Evolutionary conservation across 2,329 filamentous ascomycete species (phyloP), one percentile per base, ranked within the genome.

Genomic region (Cytospora piceicola): DNA sequence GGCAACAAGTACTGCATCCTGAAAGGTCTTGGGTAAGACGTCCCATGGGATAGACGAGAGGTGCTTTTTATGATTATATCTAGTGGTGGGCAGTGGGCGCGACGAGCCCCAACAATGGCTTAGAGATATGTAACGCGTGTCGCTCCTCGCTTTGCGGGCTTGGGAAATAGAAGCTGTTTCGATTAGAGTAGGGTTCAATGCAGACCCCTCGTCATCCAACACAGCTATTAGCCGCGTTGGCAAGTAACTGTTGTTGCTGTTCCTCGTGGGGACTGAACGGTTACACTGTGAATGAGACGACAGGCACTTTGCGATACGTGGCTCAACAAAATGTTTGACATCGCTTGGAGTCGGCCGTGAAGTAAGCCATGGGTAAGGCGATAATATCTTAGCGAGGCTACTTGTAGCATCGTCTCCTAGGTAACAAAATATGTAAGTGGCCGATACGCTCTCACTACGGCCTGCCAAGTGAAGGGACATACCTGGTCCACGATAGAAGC

Each of bases 1-100:
- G 0, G 69, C 69, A 11, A 67, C 54, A 2, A 11, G 12, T 1
- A 70, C 62, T 5, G 70, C 68, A 30, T 72, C 64, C 11, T 30
- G 63, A 30, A 71, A 69, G 27, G 56, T 58, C 8, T 29, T 11
- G 14, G 56, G 30, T 9, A 58, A 29, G 17, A 12, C 15, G 17
- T 24, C 34, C 56, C 56, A 58, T 2, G 32, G 7, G 7, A 58
- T 49, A 24, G 46, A 49, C 3, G 20, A 8, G n/a, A 24, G 34
- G 8, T 58, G 56, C 4, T 12, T 22, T 6, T 42, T 7, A 17
- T 27, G 20, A 20, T 22, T 27, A 46, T 58, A 17, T 20, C 29
- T 27, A 4, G 22, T 36, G 20, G 56, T 58, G 15, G 32, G 24
- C 24, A 36, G 17, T 20, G 22, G 56, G 27, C 15, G 56, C 22